Conservation (phyloP, 345 rosid genomes). For the Aegle marmelos region DNA sequence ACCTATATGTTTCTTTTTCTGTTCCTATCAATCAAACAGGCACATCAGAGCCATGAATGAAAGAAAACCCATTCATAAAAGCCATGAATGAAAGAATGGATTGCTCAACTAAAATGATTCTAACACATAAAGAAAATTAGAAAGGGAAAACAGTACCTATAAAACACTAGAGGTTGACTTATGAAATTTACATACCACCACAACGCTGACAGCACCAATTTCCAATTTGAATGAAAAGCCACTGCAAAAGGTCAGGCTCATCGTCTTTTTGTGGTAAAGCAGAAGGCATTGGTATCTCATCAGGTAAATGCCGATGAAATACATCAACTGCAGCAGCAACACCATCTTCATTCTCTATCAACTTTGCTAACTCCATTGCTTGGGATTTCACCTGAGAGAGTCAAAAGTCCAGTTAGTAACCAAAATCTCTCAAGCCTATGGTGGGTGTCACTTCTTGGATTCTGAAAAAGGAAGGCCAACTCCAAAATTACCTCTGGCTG, state of each 20-base stretch:
- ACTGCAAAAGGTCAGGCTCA: conserved; percentile 48
- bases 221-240: conserved; percentile 66
- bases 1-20: not conserved
- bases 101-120: conserved; percentile 11
- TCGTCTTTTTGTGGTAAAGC: conserved; percentile 43
- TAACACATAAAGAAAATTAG: conserved; percentile 5
- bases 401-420: not conserved
- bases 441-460: not conserved
- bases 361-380: conserved; percentile 66
- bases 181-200: conserved; percentile 29
- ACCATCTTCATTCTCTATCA: conserved; percentile 90
- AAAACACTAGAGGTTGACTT: conserved; percentile 12
- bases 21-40: not conserved
- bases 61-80: conserved; percentile 24
- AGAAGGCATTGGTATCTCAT: conserved; percentile 52
- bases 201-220: conserved; percentile 63
- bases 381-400: conserved; percentile 61
- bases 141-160: conserved; percentile 9
- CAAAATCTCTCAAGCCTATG: not conserved
- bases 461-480: not conserved
- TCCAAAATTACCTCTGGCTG: conserved; percentile 71
- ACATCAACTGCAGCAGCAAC: conserved; percentile 88
- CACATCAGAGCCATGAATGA: conserved; percentile 19
- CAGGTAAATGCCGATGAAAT: conserved; percentile 85
- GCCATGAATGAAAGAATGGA: conserved; percentile 47